These are phyloP conservation scores for Fraxinus floribunda DNA, from an alignment of 305 asterid genomes.

Conservation along the genomic window DNA sequence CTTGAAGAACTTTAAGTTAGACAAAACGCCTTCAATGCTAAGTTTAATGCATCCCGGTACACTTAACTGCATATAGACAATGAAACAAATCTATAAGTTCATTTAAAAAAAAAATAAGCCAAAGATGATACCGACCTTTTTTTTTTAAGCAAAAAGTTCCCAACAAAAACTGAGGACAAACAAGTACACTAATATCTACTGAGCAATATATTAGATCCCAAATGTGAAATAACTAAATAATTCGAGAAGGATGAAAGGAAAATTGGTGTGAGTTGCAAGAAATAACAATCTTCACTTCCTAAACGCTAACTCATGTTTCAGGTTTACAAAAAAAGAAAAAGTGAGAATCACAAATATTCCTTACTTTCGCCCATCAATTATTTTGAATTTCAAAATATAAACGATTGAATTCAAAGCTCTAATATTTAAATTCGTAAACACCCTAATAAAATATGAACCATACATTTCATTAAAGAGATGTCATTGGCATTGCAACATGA, in stretches of 20 bases:
- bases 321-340: not conserved
- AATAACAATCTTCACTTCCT: not conserved
- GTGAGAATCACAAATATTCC: not conserved
- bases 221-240: not conserved
- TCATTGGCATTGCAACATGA: not conserved
- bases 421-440: not conserved
- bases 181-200: not conserved
- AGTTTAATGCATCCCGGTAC: slow-evolving; percentile 49
- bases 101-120: not conserved
- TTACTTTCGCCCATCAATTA: not conserved
- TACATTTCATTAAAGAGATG: not conserved
- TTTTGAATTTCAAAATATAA: not conserved
- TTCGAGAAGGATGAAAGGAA: not conserved
- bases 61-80: slow-evolving; percentile 45
- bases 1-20: slow-evolving; percentile 41
- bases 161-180: not conserved
- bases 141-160: not conserved
- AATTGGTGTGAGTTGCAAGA: not conserved
- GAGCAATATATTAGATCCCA: not conserved
- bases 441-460: slow-evolving; percentile 9
- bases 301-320: not conserved
- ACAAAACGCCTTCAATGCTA: slow-evolving; percentile 33
- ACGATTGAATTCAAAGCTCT: not conserved
- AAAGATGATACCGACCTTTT: not conserved
- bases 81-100: not conserved